phyloP scores from a whole-genome alignment of 169 alveolate species.

The Cryptosporidium canis region DNA sequence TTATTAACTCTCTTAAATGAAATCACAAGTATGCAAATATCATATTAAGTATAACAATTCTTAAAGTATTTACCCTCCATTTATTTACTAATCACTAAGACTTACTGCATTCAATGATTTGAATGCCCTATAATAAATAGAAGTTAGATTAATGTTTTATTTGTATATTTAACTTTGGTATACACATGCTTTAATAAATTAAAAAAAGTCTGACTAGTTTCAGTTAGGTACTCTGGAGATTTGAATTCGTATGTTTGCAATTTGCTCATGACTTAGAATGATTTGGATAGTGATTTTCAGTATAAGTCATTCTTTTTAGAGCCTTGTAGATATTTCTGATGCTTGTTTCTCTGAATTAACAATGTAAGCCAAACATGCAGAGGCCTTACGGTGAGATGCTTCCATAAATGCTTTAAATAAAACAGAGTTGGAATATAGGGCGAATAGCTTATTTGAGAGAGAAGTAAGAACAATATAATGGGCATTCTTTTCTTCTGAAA shows the following conservation, averaged over 20 bases:
- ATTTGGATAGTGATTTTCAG: too few relatives aligned
- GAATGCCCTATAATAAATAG: not conserved
- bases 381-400: not conserved
- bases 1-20: slow-evolving; percentile 1
- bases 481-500: not conserved
- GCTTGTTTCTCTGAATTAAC: not conserved
- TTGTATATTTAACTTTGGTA: not conserved
- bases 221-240: not conserved
- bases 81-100: not conserved
- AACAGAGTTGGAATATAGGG: not conserved
- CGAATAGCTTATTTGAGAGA: not conserved
- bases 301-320: not conserved
- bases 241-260: too few relatives aligned
- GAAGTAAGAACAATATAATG: not conserved
- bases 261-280: not conserved
- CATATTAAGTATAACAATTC: not conserved
- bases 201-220: not conserved
- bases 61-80: not conserved
- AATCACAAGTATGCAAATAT: not conserved
- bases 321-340: not conserved
- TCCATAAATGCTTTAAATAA: not conserved
- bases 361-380: not conserved
- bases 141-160: not conserved
- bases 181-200: too few relatives aligned
- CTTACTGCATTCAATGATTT: not conserved